A percentile compares a stretch with the other conserved stretches of the same genome.
These are phyloP conservation scores for Wickerhamomyces alni DNA, from an alignment of 805 yeast genomes.

Conservation along the genomic window DNA sequence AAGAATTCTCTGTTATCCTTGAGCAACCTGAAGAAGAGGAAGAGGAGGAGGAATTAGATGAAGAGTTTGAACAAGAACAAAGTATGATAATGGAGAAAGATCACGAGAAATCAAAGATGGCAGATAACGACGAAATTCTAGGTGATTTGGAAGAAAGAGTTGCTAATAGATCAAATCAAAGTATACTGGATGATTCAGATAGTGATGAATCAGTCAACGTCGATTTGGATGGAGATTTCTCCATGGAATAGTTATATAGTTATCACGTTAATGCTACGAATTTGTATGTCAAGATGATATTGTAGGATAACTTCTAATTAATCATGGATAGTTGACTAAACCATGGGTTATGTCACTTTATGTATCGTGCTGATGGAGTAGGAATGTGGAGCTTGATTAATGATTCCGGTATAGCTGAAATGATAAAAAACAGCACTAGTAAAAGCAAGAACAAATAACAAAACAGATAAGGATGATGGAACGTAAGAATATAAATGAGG, in stretches of 20 bases:
- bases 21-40: conserved; percentile 19
- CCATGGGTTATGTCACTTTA: not conserved
- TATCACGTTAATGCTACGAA: too few species aligned
- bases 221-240: conserved; percentile 5
- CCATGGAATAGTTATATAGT: conserved; percentile 2
- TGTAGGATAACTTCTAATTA: too few species aligned
- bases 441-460: too few species aligned
- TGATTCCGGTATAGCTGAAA: too few species aligned
- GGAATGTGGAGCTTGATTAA: too few species aligned
- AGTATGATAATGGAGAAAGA: not conserved
- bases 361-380: too few species aligned
- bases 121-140: not conserved
- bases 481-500: too few species aligned
- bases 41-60: conserved; percentile 12
- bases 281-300: too few species aligned
- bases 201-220: not conserved
- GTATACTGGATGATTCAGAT: not conserved
- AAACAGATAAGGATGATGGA: too few species aligned
- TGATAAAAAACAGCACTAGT: too few species aligned
- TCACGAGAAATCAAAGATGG: not conserved
- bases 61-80: conserved; percentile 19
- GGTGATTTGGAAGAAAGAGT: not conserved
- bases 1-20: conserved; percentile 22
- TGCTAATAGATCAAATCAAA: not conserved
- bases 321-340: too few species aligned